Base-by-base conservation (phyloP, 2,329 filamentous ascomycete genomes). In the Paraphaeosphaeria sporulosa region DNA sequence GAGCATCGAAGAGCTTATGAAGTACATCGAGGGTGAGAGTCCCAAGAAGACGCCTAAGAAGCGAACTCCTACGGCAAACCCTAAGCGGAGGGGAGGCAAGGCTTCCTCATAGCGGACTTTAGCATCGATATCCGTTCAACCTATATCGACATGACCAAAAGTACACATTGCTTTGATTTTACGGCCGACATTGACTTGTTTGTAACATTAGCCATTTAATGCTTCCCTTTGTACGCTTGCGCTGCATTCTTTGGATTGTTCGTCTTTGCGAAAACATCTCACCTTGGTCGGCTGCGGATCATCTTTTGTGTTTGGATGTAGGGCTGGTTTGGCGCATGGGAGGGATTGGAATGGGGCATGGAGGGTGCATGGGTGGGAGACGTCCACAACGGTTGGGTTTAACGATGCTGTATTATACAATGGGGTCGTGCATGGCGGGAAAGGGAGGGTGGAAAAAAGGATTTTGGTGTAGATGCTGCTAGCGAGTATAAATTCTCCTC, bases 1-100 rank as follows among this genome's bases (percentile, higher is more conserved):
- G 70, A 97, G 89, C 80, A 93, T 99, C 64, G 94, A 98, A 70
- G 94, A 99, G 77, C 82, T 99, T 43, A 84, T 99, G 75, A 92
- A 91, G 79, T 98, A 94, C 79, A 98, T 99, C 68, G 95, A 98
- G 78, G 94, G 94, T 19, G 79, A 80, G 30, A 67, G 72, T 21
- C 67, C 72, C 5, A 80, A 80, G 71, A 77, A 74, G 53, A 75
- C 78, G 34, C 75, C 78, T 54, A 83, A 84, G 75, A 82, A 83
- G 77, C 68, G 75, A 51, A 71, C 71, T 6, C 68, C 57, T 6
- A 46, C 73, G 47, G 54, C 77, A 17, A 82, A 83, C 68, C 81
- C 81, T 17, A 82, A 80, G 73, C 76, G 76, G 64, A 69, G 73
- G 56, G 62, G 64, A 21, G 68, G 69, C 51, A 72, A 72, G 57